A percentile compares a stretch with the other conserved stretches of the same genome.
phyloP scores from a whole-genome alignment of 306 rosid species.

The Lagenaria siceraria region DNA sequence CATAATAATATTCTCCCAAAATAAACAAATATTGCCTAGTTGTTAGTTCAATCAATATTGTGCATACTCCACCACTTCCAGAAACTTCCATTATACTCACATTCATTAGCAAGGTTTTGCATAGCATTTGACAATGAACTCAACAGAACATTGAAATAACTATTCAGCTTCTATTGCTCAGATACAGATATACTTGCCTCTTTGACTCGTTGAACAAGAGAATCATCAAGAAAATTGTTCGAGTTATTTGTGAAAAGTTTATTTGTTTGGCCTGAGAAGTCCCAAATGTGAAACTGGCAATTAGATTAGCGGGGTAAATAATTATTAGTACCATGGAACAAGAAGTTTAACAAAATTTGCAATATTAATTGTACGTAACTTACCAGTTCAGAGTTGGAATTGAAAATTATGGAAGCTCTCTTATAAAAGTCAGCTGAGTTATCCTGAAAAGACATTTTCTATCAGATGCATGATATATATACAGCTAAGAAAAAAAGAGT shows the following conservation, averaged over 20 bases:
- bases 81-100: background rate
- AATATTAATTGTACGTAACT: constrained; percentile 22
- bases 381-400: constrained; percentile 41
- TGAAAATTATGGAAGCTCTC: constrained; percentile 56
- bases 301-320: constrained; percentile 15
- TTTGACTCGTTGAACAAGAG: constrained; percentile 31
- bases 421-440: constrained; percentile 36
- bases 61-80: background rate
- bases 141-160: background rate
- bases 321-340: constrained; percentile 11
- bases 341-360: background rate
- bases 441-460: constrained; percentile 45
- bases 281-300: constrained; percentile 84
- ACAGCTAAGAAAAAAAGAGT: background rate
- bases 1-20: too few relatives aligned
- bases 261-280: constrained; percentile 77
- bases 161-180: background rate
- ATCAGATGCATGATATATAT: constrained; percentile 6
- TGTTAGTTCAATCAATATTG: too few relatives aligned
- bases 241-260: constrained; percentile 40
- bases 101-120: background rate
- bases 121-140: background rate
- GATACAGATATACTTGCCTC: constrained; percentile 38
- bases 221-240: constrained; percentile 26
- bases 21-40: too few relatives aligned